Base-by-base conservation (phyloP, 2,329 filamentous ascomycete species). In the Penicillium sp. region DNA sequence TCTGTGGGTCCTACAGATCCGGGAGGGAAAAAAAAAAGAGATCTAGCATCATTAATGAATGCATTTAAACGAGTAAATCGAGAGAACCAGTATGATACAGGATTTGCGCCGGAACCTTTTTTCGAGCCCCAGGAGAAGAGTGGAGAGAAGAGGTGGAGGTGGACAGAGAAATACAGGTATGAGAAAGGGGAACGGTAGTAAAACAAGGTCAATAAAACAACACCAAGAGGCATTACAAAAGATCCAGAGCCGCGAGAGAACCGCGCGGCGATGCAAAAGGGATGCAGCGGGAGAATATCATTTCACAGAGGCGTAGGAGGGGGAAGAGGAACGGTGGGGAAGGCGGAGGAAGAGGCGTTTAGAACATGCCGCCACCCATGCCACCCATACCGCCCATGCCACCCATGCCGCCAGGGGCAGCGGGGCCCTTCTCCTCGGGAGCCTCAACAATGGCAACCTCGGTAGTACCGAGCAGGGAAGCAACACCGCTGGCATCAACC, bases 391-490 rank as follows among this genome's bases (percentile, higher is more conserved):
- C 83, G 41, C 84, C 84, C 78, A 83, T 83, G 39, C 82, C 82
- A 55, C 81, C 81, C 63, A 77, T 78, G 59, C 79, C 81, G 62
- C 77, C 74, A 59, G 80, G 77, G 64, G 83, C 80, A 62, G 84
- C 82, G 71, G 86, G 76, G 49, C 75, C 85, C 89, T 97, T 97
- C 79, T 97, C 93, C 79, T 98, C 94, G 55, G 91, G 86, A 55
- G 94, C 95, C 78, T 99, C 95, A 54, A 97, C 93, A 66, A 99
- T 96, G 68, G 95, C 93, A 59, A 98, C 95, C 83, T 99, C 95
- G 62, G 95, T 99, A 67, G 95, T 99, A 76, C 95, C 95, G 63
- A 99, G 90, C 62, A 99, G 88, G 55, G 94, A 98, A 55, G 95
- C 95, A 71, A 99, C 95, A 81, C 95, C 95, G 75, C 90, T 94